Conservation (phyloP, 371 early-diverging fungal genomes). For the Fennellomyces sp. region DNA sequence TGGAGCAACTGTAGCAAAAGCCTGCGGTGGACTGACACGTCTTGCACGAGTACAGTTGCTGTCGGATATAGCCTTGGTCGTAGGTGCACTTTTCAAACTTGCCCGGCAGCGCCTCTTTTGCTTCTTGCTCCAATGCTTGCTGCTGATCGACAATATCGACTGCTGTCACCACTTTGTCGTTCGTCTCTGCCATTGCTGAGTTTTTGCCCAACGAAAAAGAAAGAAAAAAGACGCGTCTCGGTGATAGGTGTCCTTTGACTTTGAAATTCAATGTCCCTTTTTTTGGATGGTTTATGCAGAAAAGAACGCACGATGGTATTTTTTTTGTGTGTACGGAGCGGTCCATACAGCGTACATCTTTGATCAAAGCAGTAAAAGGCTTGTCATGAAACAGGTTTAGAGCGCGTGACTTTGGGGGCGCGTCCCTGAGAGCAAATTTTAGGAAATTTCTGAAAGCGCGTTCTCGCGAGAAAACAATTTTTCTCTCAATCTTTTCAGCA, state of each 20-base stretch:
- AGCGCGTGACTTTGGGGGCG: not conserved
- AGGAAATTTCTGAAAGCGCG: too few relatives aligned
- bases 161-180: slow-evolving; percentile 42
- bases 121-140: slow-evolving; percentile 55
- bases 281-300: too few relatives aligned
- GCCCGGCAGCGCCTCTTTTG: slow-evolving; percentile 63
- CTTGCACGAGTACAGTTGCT: slow-evolving; percentile 83
- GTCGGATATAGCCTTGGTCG: slow-evolving; percentile 75
- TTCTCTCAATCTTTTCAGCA: not conserved
- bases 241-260: too few relatives aligned
- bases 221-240: not conserved
- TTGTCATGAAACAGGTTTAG: too few relatives aligned
- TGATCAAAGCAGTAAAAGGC: too few relatives aligned
- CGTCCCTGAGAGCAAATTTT: not conserved
- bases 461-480: too few relatives aligned
- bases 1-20: slow-evolving; percentile 83
- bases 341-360: too few relatives aligned
- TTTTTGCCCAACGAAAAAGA: not conserved
- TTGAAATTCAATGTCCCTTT: too few relatives aligned
- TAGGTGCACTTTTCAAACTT: slow-evolving; percentile 83
- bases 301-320: too few relatives aligned
- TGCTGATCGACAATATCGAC: slow-evolving; percentile 60
- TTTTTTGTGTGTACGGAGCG: too few relatives aligned
- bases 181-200: not conserved
- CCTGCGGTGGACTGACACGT: slow-evolving; percentile 74